Percentiles rank a stretch among this genome's conserved stretches.
These are phyloP conservation scores for Isabelozyma rhagii DNA, from an alignment of 805 yeast species.

Conservation along the genomic window DNA sequence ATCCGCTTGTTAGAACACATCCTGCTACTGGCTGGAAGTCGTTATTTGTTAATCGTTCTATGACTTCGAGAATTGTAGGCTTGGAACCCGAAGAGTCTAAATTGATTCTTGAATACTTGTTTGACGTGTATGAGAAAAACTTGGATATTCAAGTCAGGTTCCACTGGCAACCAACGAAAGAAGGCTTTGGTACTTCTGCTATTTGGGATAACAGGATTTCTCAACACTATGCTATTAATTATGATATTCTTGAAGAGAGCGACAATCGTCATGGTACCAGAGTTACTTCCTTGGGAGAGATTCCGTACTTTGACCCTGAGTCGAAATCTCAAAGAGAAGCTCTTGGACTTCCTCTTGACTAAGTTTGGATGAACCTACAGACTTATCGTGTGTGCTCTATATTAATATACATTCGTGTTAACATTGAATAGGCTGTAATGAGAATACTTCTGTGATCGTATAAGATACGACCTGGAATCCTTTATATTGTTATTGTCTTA, in stretches of 20 bases:
- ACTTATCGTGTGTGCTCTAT: background rate
- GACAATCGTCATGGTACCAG: constrained; percentile 1
- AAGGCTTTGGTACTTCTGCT: constrained; percentile 47
- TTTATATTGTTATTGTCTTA: no score
- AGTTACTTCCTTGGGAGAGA: background rate
- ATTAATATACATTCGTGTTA: background rate
- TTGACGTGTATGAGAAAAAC: constrained; percentile 45
- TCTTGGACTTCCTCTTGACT: background rate
- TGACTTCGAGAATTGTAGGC: constrained; percentile 52
- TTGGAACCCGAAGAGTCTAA: constrained; percentile 50
- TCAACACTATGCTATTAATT: constrained; percentile 1
- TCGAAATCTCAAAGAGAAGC: constrained; percentile 1
- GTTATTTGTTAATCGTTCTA: constrained; percentile 49
- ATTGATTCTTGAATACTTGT: constrained; percentile 45
- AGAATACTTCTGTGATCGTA: no score
- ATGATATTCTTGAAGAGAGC: background rate
- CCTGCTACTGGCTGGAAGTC: constrained; percentile 66
- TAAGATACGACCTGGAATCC: no score
- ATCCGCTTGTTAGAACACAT: constrained; percentile 61
- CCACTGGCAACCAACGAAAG: constrained; percentile 44
- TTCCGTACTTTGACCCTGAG: background rate
- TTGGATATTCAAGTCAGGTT: constrained; percentile 55
- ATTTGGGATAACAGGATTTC: constrained; percentile 52
- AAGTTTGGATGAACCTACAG: background rate
- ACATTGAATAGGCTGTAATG: no score